Evolutionary conservation across 805 yeast species (phyloP).

Genomic region (Sporopachydermia quercuum): DNA sequence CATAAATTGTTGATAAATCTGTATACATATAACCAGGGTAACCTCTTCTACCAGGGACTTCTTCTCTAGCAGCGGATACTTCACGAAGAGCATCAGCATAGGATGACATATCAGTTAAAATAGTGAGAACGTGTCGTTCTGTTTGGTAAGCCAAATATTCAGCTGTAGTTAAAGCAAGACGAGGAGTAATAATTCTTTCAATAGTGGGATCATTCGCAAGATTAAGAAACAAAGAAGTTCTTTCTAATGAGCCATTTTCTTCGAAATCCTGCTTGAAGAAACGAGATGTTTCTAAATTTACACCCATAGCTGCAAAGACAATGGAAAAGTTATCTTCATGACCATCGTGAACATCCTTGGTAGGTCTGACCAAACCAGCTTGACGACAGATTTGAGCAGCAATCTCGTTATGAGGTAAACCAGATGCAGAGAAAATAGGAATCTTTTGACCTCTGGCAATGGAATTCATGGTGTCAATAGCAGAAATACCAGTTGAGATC

Average conservation of each 20-base stretch:
- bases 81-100: conserved; percentile 99
- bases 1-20: conserved; percentile 96
- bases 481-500: conserved; percentile 98
- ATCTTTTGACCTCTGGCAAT: conserved; percentile 99
- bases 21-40: conserved; percentile 99
- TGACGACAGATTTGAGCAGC: conserved; percentile 99
- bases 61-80: conserved; percentile 99
- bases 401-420: conserved; percentile 98
- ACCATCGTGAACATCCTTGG: conserved; percentile 98
- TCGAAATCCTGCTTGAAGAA: conserved; percentile 99
- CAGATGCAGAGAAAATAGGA: conserved; percentile 98
- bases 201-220: conserved; percentile 99
- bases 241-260: conserved; percentile 95
- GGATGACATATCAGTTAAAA: conserved; percentile 98
- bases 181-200: conserved; percentile 98
- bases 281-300: conserved; percentile 93
- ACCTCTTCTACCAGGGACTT: conserved; percentile 99
- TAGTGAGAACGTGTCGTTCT: conserved; percentile 96
- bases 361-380: conserved; percentile 98
- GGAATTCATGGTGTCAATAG: conserved; percentile 98
- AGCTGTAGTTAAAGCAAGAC: conserved; percentile 96
- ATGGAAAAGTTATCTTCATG: conserved; percentile 98
- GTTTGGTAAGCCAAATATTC: conserved; percentile 98
- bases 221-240: conserved; percentile 92
- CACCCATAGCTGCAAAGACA: conserved; percentile 99